A percentile compares a stretch with the other conserved stretches of the same genome.
Conservation (phyloP, 257 asterid species). For the Salvia rosmarinus region DNA sequence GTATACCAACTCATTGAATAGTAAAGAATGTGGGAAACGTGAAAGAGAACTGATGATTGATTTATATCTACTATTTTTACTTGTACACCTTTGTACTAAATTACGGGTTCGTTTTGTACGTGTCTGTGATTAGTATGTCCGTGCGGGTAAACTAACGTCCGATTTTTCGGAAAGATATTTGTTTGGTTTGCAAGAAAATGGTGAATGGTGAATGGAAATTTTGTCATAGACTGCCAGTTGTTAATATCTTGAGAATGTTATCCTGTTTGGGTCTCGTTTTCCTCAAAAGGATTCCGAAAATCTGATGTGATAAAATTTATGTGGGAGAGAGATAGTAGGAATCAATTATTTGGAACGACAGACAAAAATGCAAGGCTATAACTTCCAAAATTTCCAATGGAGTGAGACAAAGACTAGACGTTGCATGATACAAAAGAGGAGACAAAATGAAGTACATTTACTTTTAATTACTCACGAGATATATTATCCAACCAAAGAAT, state of each 20-base stretch:
- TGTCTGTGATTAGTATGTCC: no score
- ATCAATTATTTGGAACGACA: conserved; percentile 36
- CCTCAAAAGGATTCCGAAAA: not conserved
- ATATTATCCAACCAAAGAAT: conserved; percentile 7
- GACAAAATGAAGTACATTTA: conserved; percentile 44
- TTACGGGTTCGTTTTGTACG: no score
- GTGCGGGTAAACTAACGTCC: not conserved
- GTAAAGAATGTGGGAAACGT: not conserved
- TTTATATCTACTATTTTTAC: no score
- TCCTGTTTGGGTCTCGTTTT: conserved; percentile 23
- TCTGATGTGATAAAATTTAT: conserved; percentile 38
- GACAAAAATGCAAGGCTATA: conserved; percentile 34
- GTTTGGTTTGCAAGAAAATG: not conserved
- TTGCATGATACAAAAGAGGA: conserved; percentile 40
- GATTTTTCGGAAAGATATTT: not conserved
- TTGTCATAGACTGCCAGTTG: conserved; percentile 3
- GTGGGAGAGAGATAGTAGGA: conserved; percentile 27
- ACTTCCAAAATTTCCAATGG: conserved; percentile 44
- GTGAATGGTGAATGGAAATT: not conserved
- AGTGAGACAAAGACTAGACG: conserved; percentile 57
- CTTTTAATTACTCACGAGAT: conserved; percentile 34
- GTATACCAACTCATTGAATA: not conserved
- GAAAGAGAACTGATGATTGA: no score
- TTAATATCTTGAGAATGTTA: conserved; percentile 8
- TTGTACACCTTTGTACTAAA: no score